Evolutionary conservation across 1,284 basidiomycete species (phyloP).

Genomic region (Stereum hirsutum): DNA sequence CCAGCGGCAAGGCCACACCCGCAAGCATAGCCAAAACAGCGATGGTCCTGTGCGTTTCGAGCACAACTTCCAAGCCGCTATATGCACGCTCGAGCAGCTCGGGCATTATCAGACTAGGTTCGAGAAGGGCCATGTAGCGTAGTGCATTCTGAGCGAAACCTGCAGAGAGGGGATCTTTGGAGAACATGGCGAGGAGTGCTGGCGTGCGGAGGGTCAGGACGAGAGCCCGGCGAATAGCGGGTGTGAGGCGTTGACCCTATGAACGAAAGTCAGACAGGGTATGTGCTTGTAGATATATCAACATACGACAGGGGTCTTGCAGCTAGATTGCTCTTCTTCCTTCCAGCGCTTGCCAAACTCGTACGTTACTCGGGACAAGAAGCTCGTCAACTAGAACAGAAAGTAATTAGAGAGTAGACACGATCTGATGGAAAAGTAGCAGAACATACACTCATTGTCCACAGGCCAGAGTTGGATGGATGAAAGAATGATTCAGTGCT

Average conservation of each 20-base stretch:
- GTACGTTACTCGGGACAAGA: constrained; percentile 69
- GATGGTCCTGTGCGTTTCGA: constrained; percentile 90
- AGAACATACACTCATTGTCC: constrained; percentile 44
- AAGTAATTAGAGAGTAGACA: not conserved
- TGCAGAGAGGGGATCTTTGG: constrained; percentile 71
- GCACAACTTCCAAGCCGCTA: constrained; percentile 85
- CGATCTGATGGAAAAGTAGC: constrained; percentile 12
- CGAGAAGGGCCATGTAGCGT: constrained; percentile 70
- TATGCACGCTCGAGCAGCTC: constrained; percentile 90
- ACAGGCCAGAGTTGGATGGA: constrained; percentile 72
- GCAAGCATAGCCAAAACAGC: constrained; percentile 87
- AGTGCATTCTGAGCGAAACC: constrained; percentile 64
- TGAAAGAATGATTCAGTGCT: constrained; percentile 94
- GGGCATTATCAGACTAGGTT: constrained; percentile 87
- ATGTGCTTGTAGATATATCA: not conserved
- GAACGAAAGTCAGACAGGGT: not conserved
- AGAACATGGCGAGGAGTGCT: constrained; percentile 91
- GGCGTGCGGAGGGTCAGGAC: constrained; percentile 81
- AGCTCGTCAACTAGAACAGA: constrained; percentile 51
- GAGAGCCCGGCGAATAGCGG: constrained; percentile 76
- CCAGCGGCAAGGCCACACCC: constrained; percentile 70
- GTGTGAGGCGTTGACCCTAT: constrained; percentile 72
- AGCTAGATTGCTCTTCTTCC: constrained; percentile 74
- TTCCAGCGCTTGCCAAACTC: constrained; percentile 81
- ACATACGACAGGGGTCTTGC: constrained; percentile 74